phyloP scores from a whole-genome alignment of 1,284 basidiomycete species.

The Ceratobasidium sp. region DNA sequence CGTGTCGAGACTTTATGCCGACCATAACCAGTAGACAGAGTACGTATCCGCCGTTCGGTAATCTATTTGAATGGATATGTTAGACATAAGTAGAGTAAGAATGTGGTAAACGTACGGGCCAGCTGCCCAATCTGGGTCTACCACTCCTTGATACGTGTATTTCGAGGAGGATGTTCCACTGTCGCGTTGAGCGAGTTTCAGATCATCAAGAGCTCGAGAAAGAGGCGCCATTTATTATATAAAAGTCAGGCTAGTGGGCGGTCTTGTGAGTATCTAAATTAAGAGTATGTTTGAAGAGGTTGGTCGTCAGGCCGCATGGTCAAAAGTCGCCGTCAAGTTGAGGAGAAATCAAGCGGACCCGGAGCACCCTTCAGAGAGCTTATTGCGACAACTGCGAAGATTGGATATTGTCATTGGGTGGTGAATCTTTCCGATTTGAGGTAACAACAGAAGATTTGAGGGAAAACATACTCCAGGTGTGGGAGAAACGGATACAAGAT shows the following conservation, averaged over 20 bases:
- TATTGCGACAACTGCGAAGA: too few species aligned
- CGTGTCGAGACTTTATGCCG: constrained; percentile 65
- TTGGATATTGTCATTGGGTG: too few species aligned
- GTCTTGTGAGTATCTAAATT: not conserved
- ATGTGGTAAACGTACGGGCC: constrained; percentile 5
- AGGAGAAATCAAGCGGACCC: not conserved
- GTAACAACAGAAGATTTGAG: not conserved
- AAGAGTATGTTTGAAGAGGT: not conserved
- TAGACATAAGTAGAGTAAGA: not conserved
- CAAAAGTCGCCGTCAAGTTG: not conserved
- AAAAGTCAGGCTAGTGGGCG: not conserved
- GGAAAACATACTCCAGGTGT: not conserved
- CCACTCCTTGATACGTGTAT: constrained; percentile 10
- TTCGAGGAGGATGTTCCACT: not conserved
- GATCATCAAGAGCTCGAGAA: constrained; percentile 1
- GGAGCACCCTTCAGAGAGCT: not conserved
- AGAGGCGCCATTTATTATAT: constrained; percentile 29
- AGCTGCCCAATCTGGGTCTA: constrained; percentile 16
- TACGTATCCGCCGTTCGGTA: constrained; percentile 64
- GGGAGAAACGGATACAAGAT: not conserved
- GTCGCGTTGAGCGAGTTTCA: not conserved
- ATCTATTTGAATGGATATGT: not conserved
- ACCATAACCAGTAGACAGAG: constrained; percentile 68
- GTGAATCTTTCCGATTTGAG: not conserved
- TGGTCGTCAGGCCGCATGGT: not conserved